Evolutionary conservation across 106 monocot genomes (phyloP), one percentile per base, ranked within the genome.

Genomic region (Acorus gramineus): DNA sequence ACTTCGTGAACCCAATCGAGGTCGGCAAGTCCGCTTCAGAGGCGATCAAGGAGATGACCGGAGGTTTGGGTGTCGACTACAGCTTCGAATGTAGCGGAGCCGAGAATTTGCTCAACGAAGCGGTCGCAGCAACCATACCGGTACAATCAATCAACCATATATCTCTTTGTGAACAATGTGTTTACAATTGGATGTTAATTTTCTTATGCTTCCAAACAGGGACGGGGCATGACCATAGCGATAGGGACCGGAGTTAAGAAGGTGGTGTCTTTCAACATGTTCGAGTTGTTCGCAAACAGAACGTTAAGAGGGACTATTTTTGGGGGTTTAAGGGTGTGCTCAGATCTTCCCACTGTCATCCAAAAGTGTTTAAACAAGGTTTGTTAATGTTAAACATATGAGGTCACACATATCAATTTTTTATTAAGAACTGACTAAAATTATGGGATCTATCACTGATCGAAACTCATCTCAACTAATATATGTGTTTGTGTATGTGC

Each of bases 1-100:
- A 66, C 44, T 66, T 66, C 44, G 55, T 66, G 44, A 66, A 66
- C 53, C 53, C 66, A 2, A 66, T 53, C 7, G 52, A 43, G n/a
- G 53, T 53, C 45, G 53, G 66, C 45, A 66, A 53, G 53, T 53
- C 53, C 2, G 55, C 55, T 44, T 3, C 53, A n/a, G 66, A 66
- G 14, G 65, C 14, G 7, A 65, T 65, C 3, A 42, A 6, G 49
- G 65, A 65, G 5, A 53, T 55, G 42, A 66, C 53, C 4, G 54
- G 7, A n/a, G 66, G 66, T 12, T 53, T 55, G 11, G 66, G 66
- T 43, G 66, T 66, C 7, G 55, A 66, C 13, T 66, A 66, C 66
- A 55, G 66, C 54, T 55, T 66, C 7, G 54, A 66, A 7, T 66
- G 66, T 13, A 54, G 5, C 4, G 66, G 55, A 45, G 44, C 2